Evolutionary conservation across 2,329 filamentous ascomycete species (phyloP), one percentile per base, ranked within the genome.

Genomic region (Torrubiellomyces zombiae): DNA sequence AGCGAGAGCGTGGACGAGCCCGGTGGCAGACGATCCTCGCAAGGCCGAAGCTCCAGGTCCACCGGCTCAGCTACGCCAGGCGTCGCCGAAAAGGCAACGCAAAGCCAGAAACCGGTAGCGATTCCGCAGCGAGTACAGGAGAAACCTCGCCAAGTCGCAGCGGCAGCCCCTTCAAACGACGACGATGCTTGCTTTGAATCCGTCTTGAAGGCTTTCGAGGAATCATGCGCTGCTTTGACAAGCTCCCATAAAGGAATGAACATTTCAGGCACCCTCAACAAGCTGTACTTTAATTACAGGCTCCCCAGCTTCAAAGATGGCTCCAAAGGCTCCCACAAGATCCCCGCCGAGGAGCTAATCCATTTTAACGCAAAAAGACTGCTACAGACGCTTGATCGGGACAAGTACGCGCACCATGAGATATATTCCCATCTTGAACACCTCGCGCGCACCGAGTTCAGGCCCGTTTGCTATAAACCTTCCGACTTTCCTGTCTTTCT

Each of bases 311-410:
- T 33, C 16, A 36, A 27, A 23, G 35, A 40, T 14, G 36, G 34
- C n/a, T 23, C 31, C 8, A 9, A 20, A 5, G 48, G 42, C 12
- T 39, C 44, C n/a, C 56, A 59, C 36, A 56, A 42, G 23, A 48
- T 64, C 7, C 49, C 48, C 3, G 42, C 49, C 3, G 28, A 42
- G 18, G 55, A 63, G 18, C 38, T 65, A 3, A 37, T 60, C 3
- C 45, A 53, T 9, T 64, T 59, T 31, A 57, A 60, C 26, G 49
- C 58, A 2, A 35, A 34, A 4, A 49, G 50, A 5, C 43, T 68
- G 5, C 32, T 58, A 2, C 27, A 39, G 3, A 32, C 32, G 4
- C 38, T 62, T 2, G 45, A 48, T 18, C 35, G 38, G 4, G 34
- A 34, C 5, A 47, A 43, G 12, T 60, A 52, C 36, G 33, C 38